Percentiles rank a stretch among this genome's conserved stretches.
Evolutionary conservation across 2,329 filamentous ascomycete genomes (phyloP).

Genomic region (Ilyonectria destructans): DNA sequence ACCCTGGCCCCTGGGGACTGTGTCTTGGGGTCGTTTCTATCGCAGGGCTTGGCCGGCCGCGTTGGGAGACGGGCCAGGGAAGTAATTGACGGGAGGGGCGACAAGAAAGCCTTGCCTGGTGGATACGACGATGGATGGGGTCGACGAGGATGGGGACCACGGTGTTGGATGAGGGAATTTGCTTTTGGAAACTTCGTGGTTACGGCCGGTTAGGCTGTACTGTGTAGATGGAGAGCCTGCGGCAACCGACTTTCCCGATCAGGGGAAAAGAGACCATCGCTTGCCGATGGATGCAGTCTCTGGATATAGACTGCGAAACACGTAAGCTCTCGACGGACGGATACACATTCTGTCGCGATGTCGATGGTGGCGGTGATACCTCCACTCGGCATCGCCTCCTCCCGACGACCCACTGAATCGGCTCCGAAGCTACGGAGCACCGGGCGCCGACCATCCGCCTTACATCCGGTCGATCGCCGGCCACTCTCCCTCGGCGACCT

Average conservation of each 20-base stretch:
- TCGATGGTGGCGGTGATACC: background rate
- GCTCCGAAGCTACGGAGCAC: slow-evolving; percentile 17
- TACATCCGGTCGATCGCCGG: slow-evolving; percentile 4
- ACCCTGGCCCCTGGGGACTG: slow-evolving; percentile 43
- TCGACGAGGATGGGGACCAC: background rate
- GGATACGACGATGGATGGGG: slow-evolving; percentile 5
- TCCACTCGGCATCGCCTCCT: background rate
- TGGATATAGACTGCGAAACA: background rate
- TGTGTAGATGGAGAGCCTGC: background rate
- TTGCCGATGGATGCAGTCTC: background rate
- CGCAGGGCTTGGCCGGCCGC: slow-evolving; percentile 41
- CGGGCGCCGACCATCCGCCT: background rate
- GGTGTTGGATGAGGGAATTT: slow-evolving; percentile 7
- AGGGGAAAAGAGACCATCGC: background rate
- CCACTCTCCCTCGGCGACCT: background rate
- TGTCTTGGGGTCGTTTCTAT: slow-evolving; percentile 27
- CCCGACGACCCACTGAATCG: slow-evolving; percentile 2
- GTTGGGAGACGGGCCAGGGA: slow-evolving; percentile 34
- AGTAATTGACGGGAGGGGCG: slow-evolving; percentile 1
- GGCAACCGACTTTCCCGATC: background rate
- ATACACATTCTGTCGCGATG: background rate
- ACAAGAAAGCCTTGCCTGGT: background rate
- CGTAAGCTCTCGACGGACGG: background rate
- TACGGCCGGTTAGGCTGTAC: slow-evolving; percentile 22
- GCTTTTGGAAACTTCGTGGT: slow-evolving; percentile 8